Evolutionary conservation across 176 grass and related monocot species (phyloP), one percentile per base, ranked within the genome.

Genomic region (Eleusine indica): DNA sequence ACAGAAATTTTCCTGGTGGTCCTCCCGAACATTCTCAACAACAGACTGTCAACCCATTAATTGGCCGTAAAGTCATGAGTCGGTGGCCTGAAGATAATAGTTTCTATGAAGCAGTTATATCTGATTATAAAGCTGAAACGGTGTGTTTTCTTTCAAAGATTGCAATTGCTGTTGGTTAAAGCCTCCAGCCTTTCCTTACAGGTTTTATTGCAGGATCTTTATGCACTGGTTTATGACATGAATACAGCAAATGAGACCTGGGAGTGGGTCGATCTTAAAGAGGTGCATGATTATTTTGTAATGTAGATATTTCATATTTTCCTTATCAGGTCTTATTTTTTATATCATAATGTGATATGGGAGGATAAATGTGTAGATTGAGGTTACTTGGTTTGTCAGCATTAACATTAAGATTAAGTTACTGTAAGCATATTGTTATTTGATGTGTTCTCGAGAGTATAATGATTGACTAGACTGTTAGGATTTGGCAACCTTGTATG

Each of bases 51-150:
- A 79, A 89, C 84, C 84, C 85, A 68, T 86, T 97, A 62, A 84
- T 97, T 74, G 87, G 82, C 8, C 87, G 76, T 66, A 97, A 91
- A 87, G 91, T 97, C n/a, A 78, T 85, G 89, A 90, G 75, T 68
- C 90, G 94, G 62, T 97, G 91, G 94, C 94, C 91, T 72, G 88
- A 97, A 76, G 94, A 97, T 85, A 93, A 97, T 76, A 93, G 68
- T 60, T 97, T 97, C 63, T 97, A 97, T 78, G 89, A 94, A 86
- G 94, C 94, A 41, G 89, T 87, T 66, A 94, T 97, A 86, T 90
- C 91, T 65, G 86, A 94, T 88, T 97, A 86, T 66, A 88, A 90
- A 47, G 4, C 82, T 37, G 70, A 30, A 74, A 82, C 87, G 94
- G 94, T 97, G 21, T 74, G 76, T 80, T 87, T 71, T 90, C 77